Evolutionary conservation across 768 basidiomycete species (phyloP).

Genomic region (Clitopilus passeckerianus): DNA sequence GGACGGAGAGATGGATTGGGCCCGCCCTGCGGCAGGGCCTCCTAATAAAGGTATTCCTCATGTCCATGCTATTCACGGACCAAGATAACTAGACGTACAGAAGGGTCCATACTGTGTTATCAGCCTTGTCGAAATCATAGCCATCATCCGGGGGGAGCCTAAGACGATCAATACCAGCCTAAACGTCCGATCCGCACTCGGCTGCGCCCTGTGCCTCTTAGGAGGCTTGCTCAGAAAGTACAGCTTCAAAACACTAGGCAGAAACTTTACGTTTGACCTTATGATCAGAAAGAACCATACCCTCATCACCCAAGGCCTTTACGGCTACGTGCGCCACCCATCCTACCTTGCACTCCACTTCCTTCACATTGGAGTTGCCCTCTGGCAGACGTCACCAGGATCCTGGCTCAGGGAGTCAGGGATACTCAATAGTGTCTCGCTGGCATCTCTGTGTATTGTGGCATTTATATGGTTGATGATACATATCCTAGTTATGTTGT

Average conservation of each 20-base stretch:
- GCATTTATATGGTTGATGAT: background rate
- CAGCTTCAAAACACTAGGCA: background rate
- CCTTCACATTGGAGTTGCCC: background rate
- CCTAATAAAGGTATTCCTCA: too few relatives aligned
- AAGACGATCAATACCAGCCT: too few relatives aligned
- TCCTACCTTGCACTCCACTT: background rate
- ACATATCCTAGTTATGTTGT: background rate
- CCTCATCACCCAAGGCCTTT: background rate
- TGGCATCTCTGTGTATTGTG: background rate
- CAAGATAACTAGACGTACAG: too few relatives aligned
- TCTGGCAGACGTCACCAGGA: background rate
- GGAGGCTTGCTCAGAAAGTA: background rate
- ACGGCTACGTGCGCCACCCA: slow-evolving; percentile 1
- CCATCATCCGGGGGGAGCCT: too few relatives aligned
- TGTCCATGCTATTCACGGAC: too few relatives aligned
- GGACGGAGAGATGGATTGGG: too few relatives aligned
- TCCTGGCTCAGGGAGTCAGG: background rate
- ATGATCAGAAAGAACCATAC: background rate
- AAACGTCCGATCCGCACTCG: too few relatives aligned
- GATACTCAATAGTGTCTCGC: background rate
- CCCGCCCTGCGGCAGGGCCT: too few relatives aligned
- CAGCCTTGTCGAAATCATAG: too few relatives aligned
- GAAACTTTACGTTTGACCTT: background rate
- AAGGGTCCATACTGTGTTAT: too few relatives aligned
- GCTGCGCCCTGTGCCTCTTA: too few relatives aligned